Evolutionary conservation across 768 basidiomycete genomes (phyloP).

Genomic region (Suillus plorans): DNA sequence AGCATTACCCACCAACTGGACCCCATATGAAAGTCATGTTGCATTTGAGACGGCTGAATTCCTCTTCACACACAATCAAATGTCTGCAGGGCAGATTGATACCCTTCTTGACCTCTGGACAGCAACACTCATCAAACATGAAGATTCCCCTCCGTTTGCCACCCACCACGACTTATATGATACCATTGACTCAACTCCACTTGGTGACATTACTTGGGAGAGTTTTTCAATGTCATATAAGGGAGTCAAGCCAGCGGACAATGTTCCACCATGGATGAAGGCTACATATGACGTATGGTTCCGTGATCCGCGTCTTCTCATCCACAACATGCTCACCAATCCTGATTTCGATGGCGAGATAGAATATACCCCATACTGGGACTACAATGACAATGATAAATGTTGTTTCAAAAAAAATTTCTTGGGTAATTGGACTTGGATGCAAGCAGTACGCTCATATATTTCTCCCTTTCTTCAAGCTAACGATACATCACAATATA

Average conservation of each 20-base stretch:
- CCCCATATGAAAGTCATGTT: conserved; percentile 12
- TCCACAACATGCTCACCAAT: conserved; percentile 22
- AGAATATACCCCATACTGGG: conserved; percentile 17
- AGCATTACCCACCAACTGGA: conserved; percentile 7
- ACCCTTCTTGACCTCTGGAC: conserved; percentile 20
- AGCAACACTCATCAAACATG: too few relatives aligned
- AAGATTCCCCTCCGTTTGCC: too few relatives aligned
- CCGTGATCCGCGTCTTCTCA: conserved; percentile 16
- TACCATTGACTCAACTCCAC: too few relatives aligned
- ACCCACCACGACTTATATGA: too few relatives aligned
- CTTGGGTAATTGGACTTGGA: conserved; percentile 30
- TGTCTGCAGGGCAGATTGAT: conserved; percentile 21
- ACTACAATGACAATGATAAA: conserved; percentile 10
- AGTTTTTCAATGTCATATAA: too few relatives aligned
- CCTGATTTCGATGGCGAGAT: conserved; percentile 20
- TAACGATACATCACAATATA: conserved; percentile 1
- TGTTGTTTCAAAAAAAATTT: conserved; percentile 19
- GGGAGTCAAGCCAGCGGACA: conserved; percentile 13
- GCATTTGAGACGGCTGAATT: conserved; percentile 22
- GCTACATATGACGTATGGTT: conserved; percentile 29
- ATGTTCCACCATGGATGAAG: conserved; percentile 26
- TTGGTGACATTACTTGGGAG: too few relatives aligned
- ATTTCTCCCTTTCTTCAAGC: too few relatives aligned
- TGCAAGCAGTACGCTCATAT: conserved; percentile 23
- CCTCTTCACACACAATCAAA: conserved; percentile 19